Conservation (phyloP, 768 basidiomycete genomes). For the Pulveroboletus sp. region DNA sequence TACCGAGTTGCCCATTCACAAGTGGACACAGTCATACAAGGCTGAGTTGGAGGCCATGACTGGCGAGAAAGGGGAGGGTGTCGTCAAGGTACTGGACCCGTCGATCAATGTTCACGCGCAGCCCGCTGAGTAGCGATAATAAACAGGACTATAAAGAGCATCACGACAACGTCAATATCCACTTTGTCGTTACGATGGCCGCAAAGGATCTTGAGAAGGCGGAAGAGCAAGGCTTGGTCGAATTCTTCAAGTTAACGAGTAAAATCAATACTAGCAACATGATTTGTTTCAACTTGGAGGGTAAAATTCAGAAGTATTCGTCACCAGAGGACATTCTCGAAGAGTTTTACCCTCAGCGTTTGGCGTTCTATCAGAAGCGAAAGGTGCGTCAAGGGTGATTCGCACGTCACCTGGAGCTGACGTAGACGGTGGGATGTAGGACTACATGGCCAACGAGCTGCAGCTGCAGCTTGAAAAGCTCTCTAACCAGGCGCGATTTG, state of each 20-base stretch:
- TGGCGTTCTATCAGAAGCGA: slow-evolving; percentile 92
- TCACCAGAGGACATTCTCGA: slow-evolving; percentile 88
- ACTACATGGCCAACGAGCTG: slow-evolving; percentile 77
- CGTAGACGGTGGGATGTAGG: slow-evolving; percentile 41
- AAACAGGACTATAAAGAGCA: slow-evolving; percentile 93
- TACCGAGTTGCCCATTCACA: slow-evolving; percentile 90
- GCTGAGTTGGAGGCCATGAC: slow-evolving; percentile 87
- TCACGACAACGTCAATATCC: slow-evolving; percentile 87
- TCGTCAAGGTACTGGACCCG: slow-evolving; percentile 59
- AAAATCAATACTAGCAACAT: slow-evolving; percentile 92
- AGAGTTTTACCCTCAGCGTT: slow-evolving; percentile 85
- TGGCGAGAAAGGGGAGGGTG: slow-evolving; percentile 75
- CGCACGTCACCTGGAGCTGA: neutral
- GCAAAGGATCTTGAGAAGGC: slow-evolving; percentile 81
- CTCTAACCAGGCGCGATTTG: slow-evolving; percentile 93
- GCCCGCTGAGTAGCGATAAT: neutral
- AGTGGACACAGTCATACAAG: slow-evolving; percentile 93
- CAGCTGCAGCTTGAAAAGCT: slow-evolving; percentile 78
- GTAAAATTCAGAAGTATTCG: slow-evolving; percentile 92
- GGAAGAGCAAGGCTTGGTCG: slow-evolving; percentile 81
- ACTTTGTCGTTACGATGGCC: slow-evolving; percentile 79
- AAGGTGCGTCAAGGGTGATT: slow-evolving; percentile 53
- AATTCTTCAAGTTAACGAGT: slow-evolving; percentile 84
- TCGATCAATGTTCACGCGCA: neutral
- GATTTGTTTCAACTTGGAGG: slow-evolving; percentile 96